Evolutionary conservation across 139 green algal species (phyloP).

Genomic region (Tetraselmis chui): DNA sequence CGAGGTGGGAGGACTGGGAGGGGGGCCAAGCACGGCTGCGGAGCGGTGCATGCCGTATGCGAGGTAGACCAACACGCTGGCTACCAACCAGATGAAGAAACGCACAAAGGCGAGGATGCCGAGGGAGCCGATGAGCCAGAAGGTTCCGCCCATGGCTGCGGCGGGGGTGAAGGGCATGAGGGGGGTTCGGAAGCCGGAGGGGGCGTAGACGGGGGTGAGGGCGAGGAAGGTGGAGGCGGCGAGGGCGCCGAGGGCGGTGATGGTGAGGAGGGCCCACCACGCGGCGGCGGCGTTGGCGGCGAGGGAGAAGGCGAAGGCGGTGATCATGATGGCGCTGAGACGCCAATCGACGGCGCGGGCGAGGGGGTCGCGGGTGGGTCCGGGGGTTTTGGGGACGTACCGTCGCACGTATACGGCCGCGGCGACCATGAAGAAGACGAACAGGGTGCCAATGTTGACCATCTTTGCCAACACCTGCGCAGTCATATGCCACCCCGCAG

Average conservation of each 20-base stretch:
- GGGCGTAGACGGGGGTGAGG: conserved; percentile 31
- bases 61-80: conserved; percentile 28
- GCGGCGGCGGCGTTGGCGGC: conserved; percentile 21
- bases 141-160: conserved; percentile 53
- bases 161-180: conserved; percentile 50
- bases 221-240: conserved; percentile 22
- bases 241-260: conserved; percentile 20
- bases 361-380: conserved; percentile 13
- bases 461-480: conserved; percentile 59
- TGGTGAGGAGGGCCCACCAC: neutral
- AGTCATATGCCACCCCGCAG: too few species aligned
- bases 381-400: conserved; percentile 26
- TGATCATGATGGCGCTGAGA: conserved; percentile 5
- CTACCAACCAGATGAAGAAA: conserved; percentile 61
- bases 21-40: neutral
- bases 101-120: conserved; percentile 67
- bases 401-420: conserved; percentile 36
- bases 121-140: conserved; percentile 69
- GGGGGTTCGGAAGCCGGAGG: conserved; percentile 50
- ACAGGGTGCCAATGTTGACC: conserved; percentile 79
- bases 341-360: conserved; percentile 10
- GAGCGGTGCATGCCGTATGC: conserved; percentile 34
- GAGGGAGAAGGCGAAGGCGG: conserved; percentile 15
- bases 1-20: neutral
- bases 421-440: conserved; percentile 71